These are phyloP conservation scores for Luzula sylvatica DNA, from an alignment of 176 grass and related monocot genomes.

Conservation along the genomic window DNA sequence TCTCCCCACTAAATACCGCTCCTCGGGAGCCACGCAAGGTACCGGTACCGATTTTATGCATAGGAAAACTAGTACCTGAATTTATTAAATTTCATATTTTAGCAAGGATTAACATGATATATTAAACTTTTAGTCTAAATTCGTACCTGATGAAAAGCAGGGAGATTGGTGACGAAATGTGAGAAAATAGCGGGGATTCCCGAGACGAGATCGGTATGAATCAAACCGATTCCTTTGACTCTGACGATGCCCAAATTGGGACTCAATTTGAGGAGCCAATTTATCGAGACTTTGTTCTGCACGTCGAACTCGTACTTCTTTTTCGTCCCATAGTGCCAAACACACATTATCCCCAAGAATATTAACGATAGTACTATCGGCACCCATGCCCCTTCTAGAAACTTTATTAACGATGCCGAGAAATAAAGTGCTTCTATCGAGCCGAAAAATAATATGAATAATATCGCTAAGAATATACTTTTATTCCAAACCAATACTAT, in stretches of 20 bases:
- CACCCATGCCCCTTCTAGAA: constrained; percentile 84
- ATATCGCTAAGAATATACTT: constrained; percentile 67
- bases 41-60: constrained; percentile 84
- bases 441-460: constrained; percentile 86
- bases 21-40: constrained; percentile 53
- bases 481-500: constrained; percentile 91
- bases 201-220: constrained; percentile 72
- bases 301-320: constrained; percentile 92
- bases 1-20: constrained; percentile 74
- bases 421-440: constrained; percentile 90
- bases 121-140: neutral
- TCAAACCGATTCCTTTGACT: constrained; percentile 78
- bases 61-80: constrained; percentile 81
- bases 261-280: constrained; percentile 79
- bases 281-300: constrained; percentile 85
- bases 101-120: neutral
- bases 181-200: constrained; percentile 92
- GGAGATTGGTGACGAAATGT: constrained; percentile 92
- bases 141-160: constrained; percentile 87
- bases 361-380: constrained; percentile 56
- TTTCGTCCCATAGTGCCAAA: constrained; percentile 90
- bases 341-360: constrained; percentile 80
- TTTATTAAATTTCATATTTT: neutral
- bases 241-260: constrained; percentile 65
- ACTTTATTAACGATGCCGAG: constrained; percentile 83